Evolutionary conservation across 257 asterid species (phyloP).

Genomic region (Anisodus tanguticus): DNA sequence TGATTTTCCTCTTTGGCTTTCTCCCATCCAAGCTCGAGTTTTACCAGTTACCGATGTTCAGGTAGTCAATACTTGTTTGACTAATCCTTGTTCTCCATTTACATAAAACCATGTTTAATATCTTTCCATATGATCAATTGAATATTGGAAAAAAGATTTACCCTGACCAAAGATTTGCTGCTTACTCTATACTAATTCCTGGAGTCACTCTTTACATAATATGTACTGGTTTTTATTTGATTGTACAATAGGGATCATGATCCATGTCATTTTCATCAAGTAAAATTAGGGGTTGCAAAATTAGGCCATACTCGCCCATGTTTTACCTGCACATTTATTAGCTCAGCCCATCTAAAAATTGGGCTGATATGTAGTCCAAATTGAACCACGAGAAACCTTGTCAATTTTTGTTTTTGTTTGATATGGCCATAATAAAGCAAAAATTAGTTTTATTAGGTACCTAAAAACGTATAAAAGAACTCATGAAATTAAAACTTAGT

Average conservation of each 20-base stretch:
- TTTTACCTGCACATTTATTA: too few species aligned
- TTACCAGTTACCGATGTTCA: conserved; percentile 87
- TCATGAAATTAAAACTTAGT: too few species aligned
- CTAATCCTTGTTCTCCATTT: conserved; percentile 1
- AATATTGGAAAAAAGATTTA: too few species aligned
- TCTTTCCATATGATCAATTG: too few species aligned
- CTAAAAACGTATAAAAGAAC: too few species aligned
- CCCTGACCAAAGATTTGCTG: neutral
- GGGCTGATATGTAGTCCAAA: too few species aligned
- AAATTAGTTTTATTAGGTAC: too few species aligned
- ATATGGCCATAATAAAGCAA: too few species aligned
- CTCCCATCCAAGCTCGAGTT: conserved; percentile 85
- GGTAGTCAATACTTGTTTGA: conserved; percentile 46
- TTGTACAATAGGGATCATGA: neutral
- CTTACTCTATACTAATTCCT: neutral
- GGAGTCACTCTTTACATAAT: neutral
- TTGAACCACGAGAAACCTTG: too few species aligned
- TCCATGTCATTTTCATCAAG: neutral
- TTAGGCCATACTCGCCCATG: too few species aligned
- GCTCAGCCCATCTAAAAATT: too few species aligned
- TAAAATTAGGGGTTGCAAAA: neutral
- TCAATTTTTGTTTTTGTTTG: too few species aligned
- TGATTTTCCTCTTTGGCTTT: conserved; percentile 95
- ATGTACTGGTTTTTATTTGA: neutral
- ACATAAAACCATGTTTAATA: neutral